Evolutionary conservation across 2,329 filamentous ascomycete species (phyloP).

Genomic region (Venturia nashicola): DNA sequence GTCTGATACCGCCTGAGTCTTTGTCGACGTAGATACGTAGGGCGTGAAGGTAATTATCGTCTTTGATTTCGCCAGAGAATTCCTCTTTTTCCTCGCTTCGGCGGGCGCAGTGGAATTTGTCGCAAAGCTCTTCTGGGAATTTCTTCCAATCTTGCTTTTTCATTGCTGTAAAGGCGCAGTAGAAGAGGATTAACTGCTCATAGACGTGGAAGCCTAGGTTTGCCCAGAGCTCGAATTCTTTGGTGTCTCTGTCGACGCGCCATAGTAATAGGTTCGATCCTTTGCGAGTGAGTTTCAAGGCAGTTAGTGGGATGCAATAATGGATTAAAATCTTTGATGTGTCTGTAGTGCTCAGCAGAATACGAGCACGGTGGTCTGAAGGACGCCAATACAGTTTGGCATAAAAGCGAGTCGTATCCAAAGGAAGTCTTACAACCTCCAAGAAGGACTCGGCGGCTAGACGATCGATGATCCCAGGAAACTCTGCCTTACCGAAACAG

Average conservation of each 20-base stretch:
- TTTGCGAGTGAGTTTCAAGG: slow-evolving; percentile 29
- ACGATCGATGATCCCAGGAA: slow-evolving; percentile 18
- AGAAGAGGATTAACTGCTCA: slow-evolving; percentile 47
- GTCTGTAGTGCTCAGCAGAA: slow-evolving; percentile 36
- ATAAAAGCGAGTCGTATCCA: slow-evolving; percentile 34
- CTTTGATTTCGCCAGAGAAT: slow-evolving; percentile 41
- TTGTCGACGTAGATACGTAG: slow-evolving; percentile 42
- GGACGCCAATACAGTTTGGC: slow-evolving; percentile 40
- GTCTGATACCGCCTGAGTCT: slow-evolving; percentile 38
- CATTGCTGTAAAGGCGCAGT: slow-evolving; percentile 43
- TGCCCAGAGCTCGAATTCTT: slow-evolving; percentile 37
- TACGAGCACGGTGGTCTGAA: slow-evolving; percentile 38
- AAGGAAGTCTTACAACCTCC: slow-evolving; percentile 29
- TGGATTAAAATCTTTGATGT: slow-evolving; percentile 27
- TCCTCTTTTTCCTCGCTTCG: slow-evolving; percentile 29
- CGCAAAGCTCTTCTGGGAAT: slow-evolving; percentile 29
- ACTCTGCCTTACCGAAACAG: slow-evolving; percentile 8
- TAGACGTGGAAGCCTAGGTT: slow-evolving; percentile 41
- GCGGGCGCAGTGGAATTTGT: slow-evolving; percentile 30
- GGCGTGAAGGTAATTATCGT: slow-evolving; percentile 39
- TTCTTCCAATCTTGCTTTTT: slow-evolving; percentile 40
- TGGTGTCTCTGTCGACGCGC: slow-evolving; percentile 26
- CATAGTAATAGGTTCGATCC: slow-evolving; percentile 29
- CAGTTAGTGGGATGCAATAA: slow-evolving; percentile 39
- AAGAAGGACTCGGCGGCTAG: slow-evolving; percentile 28